Conservation (phyloP, 2,329 filamentous ascomycete genomes). For the Botryosphaeria agaves region DNA sequence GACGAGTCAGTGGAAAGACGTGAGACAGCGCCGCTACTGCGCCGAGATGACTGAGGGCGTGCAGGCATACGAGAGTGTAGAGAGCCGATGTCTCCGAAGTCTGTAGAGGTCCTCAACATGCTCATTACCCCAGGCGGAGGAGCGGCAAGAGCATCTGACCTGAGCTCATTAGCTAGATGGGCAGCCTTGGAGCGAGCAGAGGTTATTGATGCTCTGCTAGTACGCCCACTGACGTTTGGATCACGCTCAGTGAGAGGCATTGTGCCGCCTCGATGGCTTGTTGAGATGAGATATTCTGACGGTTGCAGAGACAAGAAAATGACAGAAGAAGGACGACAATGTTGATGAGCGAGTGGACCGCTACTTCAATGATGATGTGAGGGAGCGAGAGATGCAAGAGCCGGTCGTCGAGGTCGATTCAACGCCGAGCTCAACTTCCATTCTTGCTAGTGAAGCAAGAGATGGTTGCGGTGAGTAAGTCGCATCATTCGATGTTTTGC, state of each 20-base stretch:
- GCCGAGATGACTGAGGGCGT: conserved; percentile 16
- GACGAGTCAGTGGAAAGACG: conserved; percentile 22
- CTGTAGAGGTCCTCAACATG: conserved; percentile 32
- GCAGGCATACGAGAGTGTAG: conserved; percentile 20
- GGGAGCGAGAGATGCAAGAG: too few species aligned
- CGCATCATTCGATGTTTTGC: too few species aligned
- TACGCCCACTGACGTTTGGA: conserved; percentile 26
- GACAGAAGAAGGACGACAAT: not conserved
- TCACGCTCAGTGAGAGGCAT: conserved; percentile 28
- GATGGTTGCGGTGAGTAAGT: too few species aligned
- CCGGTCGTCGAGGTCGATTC: too few species aligned
- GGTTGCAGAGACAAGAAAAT: not conserved
- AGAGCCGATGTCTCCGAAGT: conserved; percentile 27
- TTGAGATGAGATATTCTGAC: not conserved
- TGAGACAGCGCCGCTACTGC: conserved; percentile 15
- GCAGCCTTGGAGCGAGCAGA: conserved; percentile 19
- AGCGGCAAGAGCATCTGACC: conserved; percentile 14
- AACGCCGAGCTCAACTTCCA: too few species aligned
- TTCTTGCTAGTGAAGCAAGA: too few species aligned
- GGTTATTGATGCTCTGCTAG: conserved; percentile 27
- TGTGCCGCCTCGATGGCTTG: conserved; percentile 12
- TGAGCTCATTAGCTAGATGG: conserved; percentile 12
- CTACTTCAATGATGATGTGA: too few species aligned
- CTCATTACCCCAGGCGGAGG: conserved; percentile 25
- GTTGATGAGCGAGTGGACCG: too few species aligned